phyloP scores from a whole-genome alignment of 129 eudicot species.

The Pittosporum tobira region DNA sequence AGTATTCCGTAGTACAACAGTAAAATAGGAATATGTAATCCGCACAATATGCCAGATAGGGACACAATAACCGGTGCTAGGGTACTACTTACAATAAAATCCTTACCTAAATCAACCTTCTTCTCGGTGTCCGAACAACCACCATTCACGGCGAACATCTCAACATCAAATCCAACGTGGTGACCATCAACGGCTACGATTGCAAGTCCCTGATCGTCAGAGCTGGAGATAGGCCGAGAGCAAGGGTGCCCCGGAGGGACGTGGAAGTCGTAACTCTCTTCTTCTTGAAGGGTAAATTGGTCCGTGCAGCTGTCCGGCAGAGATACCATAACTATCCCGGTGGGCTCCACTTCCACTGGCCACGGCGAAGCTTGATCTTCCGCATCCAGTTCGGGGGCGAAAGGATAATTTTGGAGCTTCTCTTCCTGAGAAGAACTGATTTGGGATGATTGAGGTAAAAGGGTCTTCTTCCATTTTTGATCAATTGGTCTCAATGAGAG shows the following conservation, averaged over 20 bases:
- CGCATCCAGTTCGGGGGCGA: neutral
- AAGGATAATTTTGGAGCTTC: neutral
- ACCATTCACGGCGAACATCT: too few species aligned
- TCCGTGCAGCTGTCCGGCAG: neutral
- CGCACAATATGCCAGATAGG: too few species aligned
- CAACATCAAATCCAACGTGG: neutral
- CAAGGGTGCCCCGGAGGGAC: conserved; percentile 7
- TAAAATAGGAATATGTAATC: too few species aligned
- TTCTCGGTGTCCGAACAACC: too few species aligned
- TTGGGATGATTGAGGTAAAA: neutral
- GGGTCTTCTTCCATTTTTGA: neutral
- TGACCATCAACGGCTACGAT: neutral
- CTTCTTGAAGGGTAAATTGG: neutral
- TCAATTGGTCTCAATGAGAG: neutral
- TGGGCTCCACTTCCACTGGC: neutral
- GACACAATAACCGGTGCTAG: neutral
- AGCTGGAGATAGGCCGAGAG: conserved; percentile 4
- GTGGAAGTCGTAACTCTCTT: neutral
- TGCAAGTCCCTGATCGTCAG: neutral
- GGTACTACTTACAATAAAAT: neutral
- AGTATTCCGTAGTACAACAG: too few species aligned
- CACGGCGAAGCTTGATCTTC: neutral
- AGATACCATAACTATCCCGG: conserved; percentile 5
- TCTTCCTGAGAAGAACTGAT: neutral
- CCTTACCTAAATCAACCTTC: too few species aligned